Base-by-base conservation (phyloP, 306 rosid species). In the Cicer chorassanicum region DNA sequence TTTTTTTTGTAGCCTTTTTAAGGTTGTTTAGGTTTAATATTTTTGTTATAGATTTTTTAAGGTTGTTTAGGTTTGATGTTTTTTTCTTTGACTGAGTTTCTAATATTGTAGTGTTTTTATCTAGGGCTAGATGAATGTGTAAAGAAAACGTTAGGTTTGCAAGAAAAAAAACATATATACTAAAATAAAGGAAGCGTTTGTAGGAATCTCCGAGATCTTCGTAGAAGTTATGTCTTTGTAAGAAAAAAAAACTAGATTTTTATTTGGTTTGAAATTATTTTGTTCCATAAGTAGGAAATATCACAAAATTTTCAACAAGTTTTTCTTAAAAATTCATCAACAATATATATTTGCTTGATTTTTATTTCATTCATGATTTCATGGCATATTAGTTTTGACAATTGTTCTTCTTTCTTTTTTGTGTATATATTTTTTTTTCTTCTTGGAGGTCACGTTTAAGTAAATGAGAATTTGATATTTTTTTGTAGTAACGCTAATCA, bases 141-240 rank as follows among this genome's bases (percentile, higher is more conserved):
- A 68, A 73, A 56, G 48, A 42, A 40, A 67, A 40, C 54, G 69
- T 21, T 38, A 5, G 38, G 19, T 46, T 18, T 45, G 41, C 6
- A 13, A 79, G 67, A 72, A 21, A 70, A 42, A n/a, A 12, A 7
- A 43, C 16, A 69, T 36, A 46, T 68, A 75, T 45, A 15, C 34
- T 19, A 54, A 69, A 72, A 78, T 73, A 72, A 7, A 54, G 56
- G 16, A 74, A 76, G 44, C 78, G 18, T 59, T 59, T 72, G 65
- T 66, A 64, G 78, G 84, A 82, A 75, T 79, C 84, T 82, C 84
- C 86, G 86, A 89, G 86, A 86, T 94, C 87, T 84, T 87, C 71
- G 89, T 70, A 60, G 63, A 29, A 36, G 79, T 75, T 72, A 71
- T 54, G 38, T 54, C 5, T 36, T 42, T 11, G 0, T 38, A 29